Conservation (phyloP, 2,329 filamentous ascomycete genomes). For the Sporothrix euskadiensis region DNA sequence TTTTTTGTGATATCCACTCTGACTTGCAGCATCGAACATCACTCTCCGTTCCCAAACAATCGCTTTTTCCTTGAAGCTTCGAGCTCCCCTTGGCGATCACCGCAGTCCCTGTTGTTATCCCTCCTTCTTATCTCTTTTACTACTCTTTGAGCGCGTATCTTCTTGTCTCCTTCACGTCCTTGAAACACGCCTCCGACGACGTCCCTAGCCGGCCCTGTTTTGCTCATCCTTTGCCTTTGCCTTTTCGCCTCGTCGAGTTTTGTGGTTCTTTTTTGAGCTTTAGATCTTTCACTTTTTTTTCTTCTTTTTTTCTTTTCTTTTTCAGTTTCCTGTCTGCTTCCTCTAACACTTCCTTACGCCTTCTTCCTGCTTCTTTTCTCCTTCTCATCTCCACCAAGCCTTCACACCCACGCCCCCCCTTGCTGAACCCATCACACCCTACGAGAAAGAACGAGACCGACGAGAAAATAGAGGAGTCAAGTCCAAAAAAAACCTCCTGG, state of each 20-base stretch:
- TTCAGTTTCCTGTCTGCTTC: neutral
- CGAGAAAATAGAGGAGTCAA: neutral
- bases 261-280: neutral
- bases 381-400: constrained; percentile 15
- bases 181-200: constrained; percentile 26
- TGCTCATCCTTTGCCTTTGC: neutral
- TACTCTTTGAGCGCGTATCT: neutral
- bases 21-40: constrained; percentile 20
- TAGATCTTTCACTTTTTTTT: neutral
- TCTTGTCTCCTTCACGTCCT: constrained; percentile 11
- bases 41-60: constrained; percentile 15
- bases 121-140: neutral
- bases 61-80: constrained; percentile 12
- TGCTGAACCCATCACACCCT: constrained; percentile 9
- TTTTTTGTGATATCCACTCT: constrained; percentile 18
- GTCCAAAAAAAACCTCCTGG: neutral
- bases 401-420: constrained; percentile 6
- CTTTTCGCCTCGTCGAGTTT: neutral
- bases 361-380: constrained; percentile 26
- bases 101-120: neutral
- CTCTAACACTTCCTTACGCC: neutral
- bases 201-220: neutral
- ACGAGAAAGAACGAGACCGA: neutral
- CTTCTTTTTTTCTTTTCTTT: neutral
- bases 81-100: neutral